A percentile compares a stretch with the other conserved stretches of the same genome.
These are phyloP conservation scores for Coemansia sp. DNA, from an alignment of 192 early-diverging fungal genomes.

Conservation along the genomic window DNA sequence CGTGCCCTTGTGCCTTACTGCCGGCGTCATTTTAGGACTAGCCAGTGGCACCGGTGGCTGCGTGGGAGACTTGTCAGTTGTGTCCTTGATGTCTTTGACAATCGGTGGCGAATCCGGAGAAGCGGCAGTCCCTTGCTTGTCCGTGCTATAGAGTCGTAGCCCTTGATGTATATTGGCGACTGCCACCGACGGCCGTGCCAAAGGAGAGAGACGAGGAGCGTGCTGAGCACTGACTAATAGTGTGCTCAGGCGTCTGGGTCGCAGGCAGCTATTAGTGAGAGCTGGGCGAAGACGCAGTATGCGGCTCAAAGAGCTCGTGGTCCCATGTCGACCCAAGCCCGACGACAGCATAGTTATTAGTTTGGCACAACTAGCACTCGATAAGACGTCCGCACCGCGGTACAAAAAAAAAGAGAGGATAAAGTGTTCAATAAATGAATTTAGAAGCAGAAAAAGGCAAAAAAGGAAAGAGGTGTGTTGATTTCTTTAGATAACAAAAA, in stretches of 20 bases:
- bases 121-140: background rate
- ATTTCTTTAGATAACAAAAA: too few species aligned
- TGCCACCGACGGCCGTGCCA: background rate
- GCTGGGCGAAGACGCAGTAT: background rate
- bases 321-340: background rate
- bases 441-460: background rate
- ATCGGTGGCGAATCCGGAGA: background rate
- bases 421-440: background rate
- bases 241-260: background rate
- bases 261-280: background rate
- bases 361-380: background rate
- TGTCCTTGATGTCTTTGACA: background rate
- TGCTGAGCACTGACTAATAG: background rate
- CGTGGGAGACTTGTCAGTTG: background rate
- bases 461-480: background rate
- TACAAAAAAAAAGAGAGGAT: background rate
- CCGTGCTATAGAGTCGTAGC: background rate
- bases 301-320: background rate
- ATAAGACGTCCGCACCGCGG: background rate
- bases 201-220: background rate
- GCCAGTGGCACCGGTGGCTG: conserved; percentile 7
- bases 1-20: conserved; percentile 19
- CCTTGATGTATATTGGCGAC: background rate
- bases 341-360: conserved; percentile 1
- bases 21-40: background rate